These are phyloP conservation scores for Phyllosticta capitalensis DNA, from an alignment of 2,329 filamentous ascomycete species.

Conservation along the genomic window DNA sequence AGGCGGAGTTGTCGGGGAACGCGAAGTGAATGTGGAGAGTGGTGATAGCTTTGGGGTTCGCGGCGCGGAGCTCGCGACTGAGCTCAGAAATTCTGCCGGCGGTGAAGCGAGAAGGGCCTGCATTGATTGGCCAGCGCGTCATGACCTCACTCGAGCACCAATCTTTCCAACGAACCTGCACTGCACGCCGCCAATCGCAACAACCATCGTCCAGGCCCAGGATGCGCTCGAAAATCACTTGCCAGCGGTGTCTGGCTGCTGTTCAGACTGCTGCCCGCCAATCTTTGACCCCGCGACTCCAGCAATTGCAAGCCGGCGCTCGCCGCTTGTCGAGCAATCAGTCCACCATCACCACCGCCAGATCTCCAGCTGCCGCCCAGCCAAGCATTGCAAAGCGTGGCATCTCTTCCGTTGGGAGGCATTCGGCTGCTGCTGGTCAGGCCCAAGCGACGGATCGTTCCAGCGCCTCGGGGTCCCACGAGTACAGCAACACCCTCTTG, in stretches of 20 bases:
- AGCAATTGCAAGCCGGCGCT: constrained; percentile 14
- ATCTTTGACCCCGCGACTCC: constrained; percentile 17
- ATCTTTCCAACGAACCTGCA: neutral
- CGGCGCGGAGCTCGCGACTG: neutral
- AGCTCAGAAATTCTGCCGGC: neutral
- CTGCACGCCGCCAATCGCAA: neutral
- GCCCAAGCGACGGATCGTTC: neutral
- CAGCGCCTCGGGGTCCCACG: neutral
- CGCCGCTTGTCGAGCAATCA: constrained; percentile 23
- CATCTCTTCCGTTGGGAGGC: neutral
- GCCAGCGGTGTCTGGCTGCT: constrained; percentile 29
- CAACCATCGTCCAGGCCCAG: constrained; percentile 9
- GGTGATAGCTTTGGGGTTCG: neutral
- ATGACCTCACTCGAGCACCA: constrained; percentile 5
- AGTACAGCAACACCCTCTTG: constrained; percentile 35
- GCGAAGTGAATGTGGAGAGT: neutral
- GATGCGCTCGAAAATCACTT: constrained; percentile 33
- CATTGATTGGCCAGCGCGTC: constrained; percentile 6
- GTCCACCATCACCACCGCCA: constrained; percentile 22
- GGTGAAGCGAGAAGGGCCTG: neutral
- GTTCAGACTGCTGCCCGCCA: constrained; percentile 21
- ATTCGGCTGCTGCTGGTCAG: neutral
- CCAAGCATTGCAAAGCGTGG: neutral
- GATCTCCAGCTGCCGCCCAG: constrained; percentile 3
- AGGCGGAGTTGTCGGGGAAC: neutral